Evolutionary conservation across 2,329 filamentous ascomycete genomes (phyloP).

Genomic region (Fusarium sp.): DNA sequence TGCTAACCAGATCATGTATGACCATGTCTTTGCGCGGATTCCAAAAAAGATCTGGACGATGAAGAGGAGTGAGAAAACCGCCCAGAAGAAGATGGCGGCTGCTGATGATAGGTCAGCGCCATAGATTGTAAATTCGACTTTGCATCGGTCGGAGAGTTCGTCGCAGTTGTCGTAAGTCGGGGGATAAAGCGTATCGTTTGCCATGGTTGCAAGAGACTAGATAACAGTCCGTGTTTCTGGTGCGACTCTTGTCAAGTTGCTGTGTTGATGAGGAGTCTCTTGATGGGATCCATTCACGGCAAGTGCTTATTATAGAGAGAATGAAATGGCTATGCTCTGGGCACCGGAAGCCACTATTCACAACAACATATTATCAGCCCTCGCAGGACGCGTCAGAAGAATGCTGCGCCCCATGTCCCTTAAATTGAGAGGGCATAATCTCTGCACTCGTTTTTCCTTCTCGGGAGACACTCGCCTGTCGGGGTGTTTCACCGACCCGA

Average conservation of each 20-base stretch:
- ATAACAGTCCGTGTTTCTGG: background rate
- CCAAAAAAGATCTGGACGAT: conserved; percentile 50
- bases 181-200: background rate
- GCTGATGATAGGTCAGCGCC: conserved; percentile 37
- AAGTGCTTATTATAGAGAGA: background rate
- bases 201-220: background rate
- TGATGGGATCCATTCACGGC: background rate
- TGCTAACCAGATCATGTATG: conserved; percentile 50
- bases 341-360: background rate
- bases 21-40: conserved; percentile 53
- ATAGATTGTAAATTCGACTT: conserved; percentile 42
- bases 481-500: background rate
- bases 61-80: conserved; percentile 49
- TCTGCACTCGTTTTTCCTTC: background rate
- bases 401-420: background rate
- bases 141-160: conserved; percentile 39
- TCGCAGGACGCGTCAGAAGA: background rate
- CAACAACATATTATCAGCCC: background rate
- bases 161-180: conserved; percentile 30
- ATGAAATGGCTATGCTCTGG: background rate
- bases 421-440: background rate
- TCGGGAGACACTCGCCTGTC: background rate
- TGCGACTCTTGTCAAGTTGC: background rate
- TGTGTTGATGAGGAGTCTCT: background rate
- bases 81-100: conserved; percentile 48